Evolutionary conservation across 2,329 filamentous ascomycete species (phyloP).

Genomic region (Chaetomium olivaceum): DNA sequence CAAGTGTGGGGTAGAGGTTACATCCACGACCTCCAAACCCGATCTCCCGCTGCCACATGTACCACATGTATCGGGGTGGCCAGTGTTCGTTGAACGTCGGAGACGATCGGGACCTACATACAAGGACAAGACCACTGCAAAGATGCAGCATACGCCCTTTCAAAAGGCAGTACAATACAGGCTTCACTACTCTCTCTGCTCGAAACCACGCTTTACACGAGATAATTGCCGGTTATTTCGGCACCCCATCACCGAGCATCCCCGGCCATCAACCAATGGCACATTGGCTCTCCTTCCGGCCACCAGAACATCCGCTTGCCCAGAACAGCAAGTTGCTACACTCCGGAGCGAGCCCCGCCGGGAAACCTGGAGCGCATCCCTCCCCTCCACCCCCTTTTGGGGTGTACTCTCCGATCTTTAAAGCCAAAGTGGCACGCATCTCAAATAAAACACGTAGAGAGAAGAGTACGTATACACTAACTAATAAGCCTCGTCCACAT

Average conservation of each 20-base stretch:
- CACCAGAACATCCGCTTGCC: conserved; percentile 9
- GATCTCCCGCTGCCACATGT: neutral
- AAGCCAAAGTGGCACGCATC: neutral
- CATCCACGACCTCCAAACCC: neutral
- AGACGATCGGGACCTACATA: neutral
- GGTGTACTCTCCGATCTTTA: neutral
- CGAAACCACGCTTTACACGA: neutral
- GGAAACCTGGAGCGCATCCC: conserved; percentile 10
- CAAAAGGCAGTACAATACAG: neutral
- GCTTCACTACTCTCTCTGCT: neutral
- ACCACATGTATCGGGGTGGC: neutral
- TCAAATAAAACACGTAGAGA: neutral
- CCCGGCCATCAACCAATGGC: conserved; percentile 1
- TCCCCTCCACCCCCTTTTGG: neutral
- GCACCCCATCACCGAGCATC: neutral
- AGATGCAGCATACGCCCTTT: neutral
- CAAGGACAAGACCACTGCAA: neutral
- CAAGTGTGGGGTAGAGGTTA: conserved; percentile 22
- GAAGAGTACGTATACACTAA: neutral
- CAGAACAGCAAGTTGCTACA: conserved; percentile 17
- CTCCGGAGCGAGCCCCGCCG: conserved; percentile 31
- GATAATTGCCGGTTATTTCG: conserved; percentile 4
- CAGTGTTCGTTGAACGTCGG: neutral
- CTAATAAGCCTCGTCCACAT: neutral
- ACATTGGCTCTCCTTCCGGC: conserved; percentile 16